Base-by-base conservation (phyloP, 768 basidiomycete species). In the Neoboletus subvelutipes region DNA sequence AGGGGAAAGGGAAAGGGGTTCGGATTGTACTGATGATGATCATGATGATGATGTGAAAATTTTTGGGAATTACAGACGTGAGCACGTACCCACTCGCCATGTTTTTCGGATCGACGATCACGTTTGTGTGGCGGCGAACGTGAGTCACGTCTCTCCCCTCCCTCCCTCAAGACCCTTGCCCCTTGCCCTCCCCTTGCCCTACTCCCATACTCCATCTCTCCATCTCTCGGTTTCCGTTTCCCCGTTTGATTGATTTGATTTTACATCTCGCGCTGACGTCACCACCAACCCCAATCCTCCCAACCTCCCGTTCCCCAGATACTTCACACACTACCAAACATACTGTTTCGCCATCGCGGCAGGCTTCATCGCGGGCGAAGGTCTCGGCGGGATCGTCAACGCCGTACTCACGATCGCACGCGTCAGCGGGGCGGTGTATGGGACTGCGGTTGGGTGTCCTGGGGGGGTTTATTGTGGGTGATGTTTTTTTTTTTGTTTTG, bases 321-420 rank as follows among this genome's bases (percentile, higher is more conserved):
- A n/a, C n/a, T n/a, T n/a, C n/a, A n/a, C 24, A 1, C 51, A 54
- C 47, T 65, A 65, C 18, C 31, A 65, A 5, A 51, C 54, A 60
- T 73, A 69, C 57, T 72, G 71, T 31, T 77, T 70, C 47, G 68
- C 75, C 15, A 36, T 76, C 26, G 74, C 76, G 12, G 74, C 76
- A 4, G 76, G 76, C 4, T 71, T 76, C 60, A 71, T 77, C 45
- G 76, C 75, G 5, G 76, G 76, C n/a, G n/a, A n/a, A n/a, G n/a
- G n/a, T n/a, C n/a, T n/a, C n/a, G 76, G 76, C 3, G 72, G 72
- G 13, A 73, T 74, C 39, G 65, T 69, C 22, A 73, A 66, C 15
- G 72, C 72, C 1, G 59, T 71, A 8, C 22, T 74, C 24, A 66
- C 69, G 43, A 72, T 72, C 34, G 72, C 66, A 1, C 67, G 67